Conservation (phyloP, 2,329 filamentous ascomycete genomes). For the Hypoxylon sp. region DNA sequence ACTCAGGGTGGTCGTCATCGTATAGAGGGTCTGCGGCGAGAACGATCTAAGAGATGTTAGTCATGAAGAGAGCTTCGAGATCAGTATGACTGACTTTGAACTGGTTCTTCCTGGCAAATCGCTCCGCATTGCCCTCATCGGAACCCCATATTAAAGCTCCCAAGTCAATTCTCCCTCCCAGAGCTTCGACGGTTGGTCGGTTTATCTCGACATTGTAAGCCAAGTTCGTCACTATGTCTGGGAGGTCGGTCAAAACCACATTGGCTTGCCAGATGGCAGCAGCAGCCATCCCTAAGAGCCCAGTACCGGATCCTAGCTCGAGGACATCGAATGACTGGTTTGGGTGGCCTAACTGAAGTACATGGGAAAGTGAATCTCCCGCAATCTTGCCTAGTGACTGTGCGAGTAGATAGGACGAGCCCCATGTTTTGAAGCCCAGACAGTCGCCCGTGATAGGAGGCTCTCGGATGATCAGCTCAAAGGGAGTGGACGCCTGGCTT, state of each 20-base stretch:
- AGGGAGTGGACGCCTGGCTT: conserved; percentile 55
- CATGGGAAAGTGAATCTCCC: conserved; percentile 61
- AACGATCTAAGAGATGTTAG: conserved; percentile 69
- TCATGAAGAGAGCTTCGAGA: neutral
- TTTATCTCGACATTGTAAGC: conserved; percentile 80
- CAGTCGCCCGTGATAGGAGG: conserved; percentile 90
- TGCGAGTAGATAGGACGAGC: conserved; percentile 87
- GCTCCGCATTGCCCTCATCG: conserved; percentile 59
- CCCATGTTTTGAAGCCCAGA: conserved; percentile 95
- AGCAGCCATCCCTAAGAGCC: conserved; percentile 89
- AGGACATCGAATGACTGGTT: conserved; percentile 63
- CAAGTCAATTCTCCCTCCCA: conserved; percentile 71
- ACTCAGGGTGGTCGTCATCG: conserved; percentile 82
- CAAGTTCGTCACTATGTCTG: conserved; percentile 86
- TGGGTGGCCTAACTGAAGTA: conserved; percentile 58
- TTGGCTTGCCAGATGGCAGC: conserved; percentile 77
- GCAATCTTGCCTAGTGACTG: conserved; percentile 73
- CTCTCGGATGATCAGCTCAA: conserved; percentile 83
- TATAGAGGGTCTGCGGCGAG: conserved; percentile 91
- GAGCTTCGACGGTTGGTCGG: conserved; percentile 64
- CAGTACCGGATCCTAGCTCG: conserved; percentile 91
- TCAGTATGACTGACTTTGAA: conserved; percentile 63
- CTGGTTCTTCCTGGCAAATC: conserved; percentile 62
- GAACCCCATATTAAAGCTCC: conserved; percentile 82
- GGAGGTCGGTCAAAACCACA: conserved; percentile 85